Conservation (phyloP, 2,329 filamentous ascomycete species). For the Fusarium compactum region DNA sequence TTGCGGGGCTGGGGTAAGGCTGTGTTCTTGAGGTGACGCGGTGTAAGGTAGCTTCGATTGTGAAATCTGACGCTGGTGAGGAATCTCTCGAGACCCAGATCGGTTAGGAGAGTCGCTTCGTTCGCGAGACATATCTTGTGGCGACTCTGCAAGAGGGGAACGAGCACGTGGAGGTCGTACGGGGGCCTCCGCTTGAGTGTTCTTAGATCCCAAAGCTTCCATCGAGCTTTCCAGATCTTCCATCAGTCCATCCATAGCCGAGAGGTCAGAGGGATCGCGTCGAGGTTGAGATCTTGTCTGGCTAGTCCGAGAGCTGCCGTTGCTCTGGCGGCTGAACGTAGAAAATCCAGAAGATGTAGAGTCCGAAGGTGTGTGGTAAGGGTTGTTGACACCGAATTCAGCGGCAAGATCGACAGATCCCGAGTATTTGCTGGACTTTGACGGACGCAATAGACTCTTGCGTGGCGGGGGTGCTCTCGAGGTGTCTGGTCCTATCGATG, state of each 20-base stretch:
- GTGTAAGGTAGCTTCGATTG: constrained; percentile 32
- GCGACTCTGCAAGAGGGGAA: constrained; percentile 48
- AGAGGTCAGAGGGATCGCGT: constrained; percentile 57
- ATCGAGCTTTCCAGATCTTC: constrained; percentile 68
- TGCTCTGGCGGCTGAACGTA: constrained; percentile 67
- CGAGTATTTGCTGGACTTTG: constrained; percentile 54
- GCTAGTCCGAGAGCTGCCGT: constrained; percentile 70
- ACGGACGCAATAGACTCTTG: constrained; percentile 60
- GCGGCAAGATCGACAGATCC: constrained; percentile 67
- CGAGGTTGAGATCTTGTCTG: constrained; percentile 50
- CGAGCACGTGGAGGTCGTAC: constrained; percentile 43
- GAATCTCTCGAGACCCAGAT: constrained; percentile 32
- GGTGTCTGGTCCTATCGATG: constrained; percentile 62
- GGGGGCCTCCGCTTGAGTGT: constrained; percentile 52
- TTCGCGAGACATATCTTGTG: constrained; percentile 43
- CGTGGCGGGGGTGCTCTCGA: constrained; percentile 66
- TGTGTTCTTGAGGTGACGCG: constrained; percentile 36
- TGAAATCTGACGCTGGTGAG: constrained; percentile 25
- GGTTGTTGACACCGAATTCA: constrained; percentile 72
- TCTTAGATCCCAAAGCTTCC: constrained; percentile 49
- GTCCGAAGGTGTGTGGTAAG: constrained; percentile 72
- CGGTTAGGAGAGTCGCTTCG: constrained; percentile 43
- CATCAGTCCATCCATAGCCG: constrained; percentile 65
- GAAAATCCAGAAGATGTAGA: constrained; percentile 76
- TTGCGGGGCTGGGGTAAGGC: constrained; percentile 27